Evolutionary conservation across 345 rosid genomes (phyloP).

Genomic region (Euphorbia lathyris): DNA sequence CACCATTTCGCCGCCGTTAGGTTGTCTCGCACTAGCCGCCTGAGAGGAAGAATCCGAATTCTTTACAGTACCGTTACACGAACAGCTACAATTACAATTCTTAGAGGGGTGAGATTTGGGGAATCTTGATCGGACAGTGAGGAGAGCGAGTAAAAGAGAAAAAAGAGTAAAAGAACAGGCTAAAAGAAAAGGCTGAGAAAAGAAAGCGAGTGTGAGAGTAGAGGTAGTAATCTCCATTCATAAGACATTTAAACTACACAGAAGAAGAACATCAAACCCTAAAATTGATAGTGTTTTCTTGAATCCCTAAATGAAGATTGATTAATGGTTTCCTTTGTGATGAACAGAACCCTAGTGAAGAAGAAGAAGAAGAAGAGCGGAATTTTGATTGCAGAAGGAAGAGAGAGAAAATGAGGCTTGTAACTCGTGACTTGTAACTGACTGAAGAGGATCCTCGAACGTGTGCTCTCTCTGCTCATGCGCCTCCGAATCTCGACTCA

Average conservation of each 20-base stretch:
- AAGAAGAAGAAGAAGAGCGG: constrained; percentile 2
- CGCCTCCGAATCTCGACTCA: neutral
- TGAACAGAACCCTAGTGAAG: neutral
- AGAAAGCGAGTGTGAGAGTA: constrained; percentile 27
- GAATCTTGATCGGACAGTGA: constrained; percentile 43
- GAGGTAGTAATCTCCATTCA: constrained; percentile 52
- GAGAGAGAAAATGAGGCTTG: neutral
- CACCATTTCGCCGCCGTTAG: constrained; percentile 33
- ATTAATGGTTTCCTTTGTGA: neutral
- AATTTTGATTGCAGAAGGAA: neutral
- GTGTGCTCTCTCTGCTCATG: neutral
- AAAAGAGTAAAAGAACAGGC: constrained; percentile 45
- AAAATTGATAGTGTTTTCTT: constrained; percentile 12
- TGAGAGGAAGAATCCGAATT: constrained; percentile 19
- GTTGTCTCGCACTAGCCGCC: neutral
- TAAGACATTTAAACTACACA: constrained; percentile 48
- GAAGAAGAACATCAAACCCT: constrained; percentile 41
- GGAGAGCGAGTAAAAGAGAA: constrained; percentile 40
- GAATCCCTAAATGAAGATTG: too few relatives aligned
- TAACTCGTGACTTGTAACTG: constrained; percentile 27
- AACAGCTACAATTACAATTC: constrained; percentile 33
- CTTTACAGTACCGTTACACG: constrained; percentile 22
- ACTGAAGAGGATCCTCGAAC: constrained; percentile 12
- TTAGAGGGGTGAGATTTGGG: constrained; percentile 14
- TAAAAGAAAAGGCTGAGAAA: constrained; percentile 39